These are phyloP conservation scores for Sodiomyces alkalinus DNA, from an alignment of 2,329 filamentous ascomycete genomes.

Conservation along the genomic window DNA sequence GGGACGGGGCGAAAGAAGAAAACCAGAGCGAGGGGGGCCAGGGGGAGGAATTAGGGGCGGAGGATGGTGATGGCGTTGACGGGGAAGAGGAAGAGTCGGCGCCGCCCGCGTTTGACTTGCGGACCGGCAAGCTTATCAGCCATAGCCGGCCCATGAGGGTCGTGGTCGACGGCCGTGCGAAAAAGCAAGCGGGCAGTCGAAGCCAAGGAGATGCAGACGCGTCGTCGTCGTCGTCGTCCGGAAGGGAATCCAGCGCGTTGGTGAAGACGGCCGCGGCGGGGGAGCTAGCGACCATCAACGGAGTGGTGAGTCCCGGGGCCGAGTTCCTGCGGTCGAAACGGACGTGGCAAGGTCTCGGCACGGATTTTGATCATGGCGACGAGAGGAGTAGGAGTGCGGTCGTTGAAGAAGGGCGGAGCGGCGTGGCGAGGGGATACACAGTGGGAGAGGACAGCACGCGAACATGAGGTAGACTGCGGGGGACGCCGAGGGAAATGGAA, in stretches of 20 bases:
- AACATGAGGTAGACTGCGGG: constrained; percentile 11
- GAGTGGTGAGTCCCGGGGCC: constrained; percentile 78
- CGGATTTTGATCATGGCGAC: constrained; percentile 54
- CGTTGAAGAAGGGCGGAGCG: constrained; percentile 75
- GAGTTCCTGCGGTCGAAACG: constrained; percentile 70
- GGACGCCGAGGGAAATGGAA: too few relatives aligned
- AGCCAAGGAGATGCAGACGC: too few relatives aligned
- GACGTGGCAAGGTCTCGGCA: constrained; percentile 86
- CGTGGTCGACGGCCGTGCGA: constrained; percentile 13
- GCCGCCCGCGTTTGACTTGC: constrained; percentile 80
- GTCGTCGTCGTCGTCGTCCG: constrained; percentile 1
- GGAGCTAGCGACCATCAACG: constrained; percentile 68
- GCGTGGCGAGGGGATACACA: constrained; percentile 77
- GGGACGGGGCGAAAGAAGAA: not conserved
- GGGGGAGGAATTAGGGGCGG: constrained; percentile 8
- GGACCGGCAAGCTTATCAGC: constrained; percentile 71
- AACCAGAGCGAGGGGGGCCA: constrained; percentile 8
- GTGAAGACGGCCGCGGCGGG: constrained; percentile 41
- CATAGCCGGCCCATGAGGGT: constrained; percentile 60
- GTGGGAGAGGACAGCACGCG: constrained; percentile 43
- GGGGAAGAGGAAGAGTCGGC: constrained; percentile 56
- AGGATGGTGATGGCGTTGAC: constrained; percentile 22
- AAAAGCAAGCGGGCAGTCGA: not conserved
- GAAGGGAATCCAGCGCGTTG: constrained; percentile 31
- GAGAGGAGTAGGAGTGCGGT: constrained; percentile 48